A percentile compares a stretch with the other conserved stretches of the same genome.
phyloP scores from a whole-genome alignment of 306 rosid species.

The Cicer yamashitae region DNA sequence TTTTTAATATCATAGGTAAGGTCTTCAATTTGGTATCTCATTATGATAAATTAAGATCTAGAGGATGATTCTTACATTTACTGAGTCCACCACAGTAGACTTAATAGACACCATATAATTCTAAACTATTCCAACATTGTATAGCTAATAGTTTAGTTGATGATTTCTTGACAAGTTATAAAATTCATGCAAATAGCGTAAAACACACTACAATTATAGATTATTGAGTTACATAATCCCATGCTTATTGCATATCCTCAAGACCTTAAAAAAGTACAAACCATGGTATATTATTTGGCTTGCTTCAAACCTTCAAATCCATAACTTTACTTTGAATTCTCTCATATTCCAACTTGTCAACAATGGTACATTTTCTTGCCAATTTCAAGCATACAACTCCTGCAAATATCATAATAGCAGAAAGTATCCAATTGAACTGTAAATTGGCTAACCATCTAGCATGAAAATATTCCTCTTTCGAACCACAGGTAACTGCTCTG shows the following conservation, averaged over 20 bases:
- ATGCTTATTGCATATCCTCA: conserved; percentile 30
- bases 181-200: conserved; percentile 19
- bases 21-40: background rate
- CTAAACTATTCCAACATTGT: conserved; percentile 25
- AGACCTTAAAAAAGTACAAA: conserved; percentile 27
- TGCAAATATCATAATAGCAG: conserved; percentile 63
- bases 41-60: conserved; percentile 31
- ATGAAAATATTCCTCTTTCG: conserved; percentile 65
- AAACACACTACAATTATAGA: background rate
- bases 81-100: conserved; percentile 27
- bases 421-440: conserved; percentile 90
- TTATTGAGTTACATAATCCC: conserved; percentile 41
- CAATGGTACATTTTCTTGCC: conserved; percentile 54
- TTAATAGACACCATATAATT: conserved; percentile 17
- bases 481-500: conserved; percentile 71
- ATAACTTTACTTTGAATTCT: conserved; percentile 64
- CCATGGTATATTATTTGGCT: conserved; percentile 37
- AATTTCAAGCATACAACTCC: conserved; percentile 62
- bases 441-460: conserved; percentile 86
- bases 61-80: conserved; percentile 38
- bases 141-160: conserved; percentile 23
- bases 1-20: background rate
- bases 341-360: conserved; percentile 65
- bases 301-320: conserved; percentile 65
- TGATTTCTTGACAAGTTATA: conserved; percentile 30